Percentiles rank a stretch among this genome's conserved stretches.
These are phyloP conservation scores for Saccharum officinarum DNA, from an alignment of 176 grass and related monocot species.

Conservation along the genomic window DNA sequence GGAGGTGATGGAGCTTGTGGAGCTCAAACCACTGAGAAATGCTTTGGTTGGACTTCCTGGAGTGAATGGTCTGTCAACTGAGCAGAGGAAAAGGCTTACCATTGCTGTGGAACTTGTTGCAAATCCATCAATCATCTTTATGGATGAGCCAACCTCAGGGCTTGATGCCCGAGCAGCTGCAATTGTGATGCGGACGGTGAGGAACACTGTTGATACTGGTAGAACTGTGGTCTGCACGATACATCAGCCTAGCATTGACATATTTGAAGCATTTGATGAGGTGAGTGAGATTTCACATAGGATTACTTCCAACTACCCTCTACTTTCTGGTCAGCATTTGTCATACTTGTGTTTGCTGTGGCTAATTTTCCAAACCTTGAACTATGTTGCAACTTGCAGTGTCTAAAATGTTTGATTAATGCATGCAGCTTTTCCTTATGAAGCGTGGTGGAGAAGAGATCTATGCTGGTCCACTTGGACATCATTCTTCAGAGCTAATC, in stretches of 20 bases:
- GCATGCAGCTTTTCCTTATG: conserved; percentile 50
- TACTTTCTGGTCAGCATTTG: background rate
- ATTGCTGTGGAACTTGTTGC: conserved; percentile 91
- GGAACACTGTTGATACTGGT: conserved; percentile 81
- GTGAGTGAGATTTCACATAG: conserved; percentile 31
- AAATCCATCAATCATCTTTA: conserved; percentile 90
- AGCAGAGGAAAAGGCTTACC: conserved; percentile 86
- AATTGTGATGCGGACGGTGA: conserved; percentile 92
- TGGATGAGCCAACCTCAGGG: conserved; percentile 90
- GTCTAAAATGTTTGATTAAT: conserved; percentile 24
- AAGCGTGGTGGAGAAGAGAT: too few species aligned
- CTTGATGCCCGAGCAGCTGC: conserved; percentile 94
- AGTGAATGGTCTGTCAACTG: conserved; percentile 80
- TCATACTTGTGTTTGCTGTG: background rate
- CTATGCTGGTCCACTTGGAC: too few species aligned
- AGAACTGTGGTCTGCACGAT: conserved; percentile 93
- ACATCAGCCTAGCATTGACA: conserved; percentile 95
- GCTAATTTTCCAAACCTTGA: background rate
- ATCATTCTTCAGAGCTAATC: background rate
- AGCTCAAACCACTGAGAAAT: conserved; percentile 63
- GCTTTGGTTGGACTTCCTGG: conserved; percentile 78
- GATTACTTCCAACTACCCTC: conserved; percentile 8
- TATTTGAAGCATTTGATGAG: conserved; percentile 99
- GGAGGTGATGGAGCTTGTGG: conserved; percentile 89
- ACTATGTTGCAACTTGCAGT: background rate